phyloP scores from a whole-genome alignment of 768 basidiomycete species.

The Lactarius psammicola region DNA sequence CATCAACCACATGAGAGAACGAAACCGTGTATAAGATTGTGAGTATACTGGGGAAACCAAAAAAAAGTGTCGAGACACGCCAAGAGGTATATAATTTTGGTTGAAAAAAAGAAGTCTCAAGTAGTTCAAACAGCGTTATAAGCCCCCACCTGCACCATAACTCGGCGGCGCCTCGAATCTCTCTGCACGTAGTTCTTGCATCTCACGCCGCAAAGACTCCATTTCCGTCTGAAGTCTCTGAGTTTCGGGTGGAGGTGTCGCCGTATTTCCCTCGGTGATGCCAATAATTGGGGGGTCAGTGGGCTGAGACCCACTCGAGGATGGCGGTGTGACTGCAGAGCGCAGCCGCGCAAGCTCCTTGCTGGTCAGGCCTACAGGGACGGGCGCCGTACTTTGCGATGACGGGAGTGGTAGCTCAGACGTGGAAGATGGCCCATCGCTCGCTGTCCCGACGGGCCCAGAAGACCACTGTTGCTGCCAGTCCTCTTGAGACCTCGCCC shows the following conservation, averaged over 20 bases:
- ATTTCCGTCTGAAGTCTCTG: slow-evolving; percentile 31
- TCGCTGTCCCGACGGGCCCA: too few relatives aligned
- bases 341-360: slow-evolving; percentile 21
- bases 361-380: slow-evolving; percentile 5
- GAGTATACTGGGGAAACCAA: too few relatives aligned
- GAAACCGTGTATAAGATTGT: too few relatives aligned
- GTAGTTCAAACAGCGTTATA: too few relatives aligned
- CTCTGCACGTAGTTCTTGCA: slow-evolving; percentile 32
- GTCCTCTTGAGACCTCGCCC: not conserved
- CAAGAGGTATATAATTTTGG: too few relatives aligned
- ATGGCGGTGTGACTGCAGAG: not conserved
- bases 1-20: too few relatives aligned
- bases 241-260: not conserved
- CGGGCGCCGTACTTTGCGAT: not conserved
- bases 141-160: slow-evolving; percentile 17
- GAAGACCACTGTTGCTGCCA: not conserved
- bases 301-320: too few relatives aligned
- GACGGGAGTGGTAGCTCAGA: not conserved
- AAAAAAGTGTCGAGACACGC: too few relatives aligned
- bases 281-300: not conserved
- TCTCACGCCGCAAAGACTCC: slow-evolving; percentile 32
- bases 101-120: too few relatives aligned
- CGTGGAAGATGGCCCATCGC: not conserved
- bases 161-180: slow-evolving; percentile 32
- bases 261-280: not conserved